Base-by-base conservation (phyloP, 2,329 filamentous ascomycete genomes). In the Pseudocercospora pini-densiflorae region DNA sequence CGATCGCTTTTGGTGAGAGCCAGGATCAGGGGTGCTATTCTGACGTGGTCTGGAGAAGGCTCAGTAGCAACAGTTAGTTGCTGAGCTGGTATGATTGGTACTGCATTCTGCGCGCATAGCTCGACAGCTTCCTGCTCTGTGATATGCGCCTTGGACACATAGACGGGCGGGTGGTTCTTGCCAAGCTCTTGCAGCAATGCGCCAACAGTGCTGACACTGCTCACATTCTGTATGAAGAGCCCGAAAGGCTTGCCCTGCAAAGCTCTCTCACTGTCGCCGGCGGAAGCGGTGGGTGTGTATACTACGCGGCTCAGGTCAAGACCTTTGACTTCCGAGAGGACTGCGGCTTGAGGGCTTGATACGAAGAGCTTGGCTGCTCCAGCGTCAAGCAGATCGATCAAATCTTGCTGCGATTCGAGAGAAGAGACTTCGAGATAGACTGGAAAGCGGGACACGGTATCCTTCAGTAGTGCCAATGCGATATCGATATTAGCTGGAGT, bases 281-380 rank as follows among this genome's bases (percentile, higher is more conserved):
- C 77, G 36, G 88, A 77, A 8, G 82, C 83, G 6, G 74, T 74
- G 0, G 76, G 76, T 49, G 70, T 68, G 36, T 89, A 80, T 8
- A 89, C 84, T n/a, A 90, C 77, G 57, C 89, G 82, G 63, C 84
- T 83, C 8, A 84, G 82, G 66, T 84, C 81, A 51, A 89, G 81
- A 31, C 84, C 84, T 71, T 84, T 79, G 71, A 84, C 80, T 58
- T 81, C 72, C 60, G 84, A 80, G 51, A 91, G 79, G 19, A 81
- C 78, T 47, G 83, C 82, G 61, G 96, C 82, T 77, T 93, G 90
- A 64, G 89, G 85, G 57, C 89, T 86, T 19, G 86, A 86, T 59
- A 97, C 91, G 78, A 98, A 95, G 68, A 95, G 90, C 77, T 90
- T 95, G 61, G 89, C 87, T 6, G 93, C 93, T 66, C 95, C 95